Conservation (phyloP, 1,284 basidiomycete species). For the Cryptococcus sp. region DNA sequence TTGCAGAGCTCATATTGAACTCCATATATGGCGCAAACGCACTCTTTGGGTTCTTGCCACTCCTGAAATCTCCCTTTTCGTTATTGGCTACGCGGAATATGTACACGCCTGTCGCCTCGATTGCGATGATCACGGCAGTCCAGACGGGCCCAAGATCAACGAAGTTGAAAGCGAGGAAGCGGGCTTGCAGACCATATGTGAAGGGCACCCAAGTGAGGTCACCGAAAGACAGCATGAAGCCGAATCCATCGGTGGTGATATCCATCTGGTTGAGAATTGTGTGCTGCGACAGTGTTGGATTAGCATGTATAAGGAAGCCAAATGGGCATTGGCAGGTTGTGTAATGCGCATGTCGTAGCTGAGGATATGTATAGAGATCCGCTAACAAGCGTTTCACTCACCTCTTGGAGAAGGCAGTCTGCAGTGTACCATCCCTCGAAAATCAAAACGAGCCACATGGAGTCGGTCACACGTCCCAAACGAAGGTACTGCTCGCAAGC, state of each 20-base stretch:
- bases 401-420: slow-evolving; percentile 88
- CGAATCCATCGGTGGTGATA: slow-evolving; percentile 96
- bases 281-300: slow-evolving; percentile 38
- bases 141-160: slow-evolving; percentile 72
- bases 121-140: slow-evolving; percentile 64
- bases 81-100: slow-evolving; percentile 88
- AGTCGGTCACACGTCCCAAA: slow-evolving; percentile 75
- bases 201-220: slow-evolving; percentile 96
- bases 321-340: too few species aligned
- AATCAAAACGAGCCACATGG: slow-evolving; percentile 82
- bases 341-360: too few species aligned
- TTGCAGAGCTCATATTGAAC: too few species aligned
- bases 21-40: slow-evolving; percentile 18
- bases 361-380: too few species aligned
- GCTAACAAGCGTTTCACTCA: slow-evolving; percentile 43
- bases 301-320: background rate
- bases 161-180: slow-evolving; percentile 86
- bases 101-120: slow-evolving; percentile 80
- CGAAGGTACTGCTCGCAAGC: slow-evolving; percentile 85
- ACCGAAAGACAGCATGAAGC: slow-evolving; percentile 96
- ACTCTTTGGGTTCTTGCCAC: slow-evolving; percentile 89
- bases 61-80: slow-evolving; percentile 95
- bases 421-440: slow-evolving; percentile 88
- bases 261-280: slow-evolving; percentile 96
- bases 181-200: slow-evolving; percentile 88